Percentiles rank a stretch among this genome's conserved stretches.
phyloP scores from a whole-genome alignment of 1,139 yeast species.

The Candida freyschussii region DNA sequence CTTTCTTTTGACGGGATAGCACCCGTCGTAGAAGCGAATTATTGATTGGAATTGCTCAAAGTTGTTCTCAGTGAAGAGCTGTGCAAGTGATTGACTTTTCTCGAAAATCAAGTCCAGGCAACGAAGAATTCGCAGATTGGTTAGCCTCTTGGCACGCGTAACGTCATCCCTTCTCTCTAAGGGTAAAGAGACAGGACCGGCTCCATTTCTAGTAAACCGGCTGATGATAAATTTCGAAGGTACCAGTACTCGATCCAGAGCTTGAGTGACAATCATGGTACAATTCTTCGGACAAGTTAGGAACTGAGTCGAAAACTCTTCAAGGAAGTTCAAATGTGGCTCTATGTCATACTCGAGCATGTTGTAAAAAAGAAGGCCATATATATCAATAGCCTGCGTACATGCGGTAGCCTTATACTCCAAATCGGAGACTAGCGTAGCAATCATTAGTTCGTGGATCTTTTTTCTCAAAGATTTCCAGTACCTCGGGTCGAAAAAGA shows the following conservation, averaged over 20 bases:
- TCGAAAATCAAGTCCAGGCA: constrained; percentile 44
- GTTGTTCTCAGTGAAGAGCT: constrained; percentile 23
- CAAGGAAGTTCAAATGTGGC: constrained; percentile 50
- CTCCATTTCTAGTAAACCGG: too few relatives aligned
- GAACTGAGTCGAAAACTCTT: constrained; percentile 55
- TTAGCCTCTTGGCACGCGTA: constrained; percentile 3
- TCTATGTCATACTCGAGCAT: constrained; percentile 57
- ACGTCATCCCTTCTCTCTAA: constrained; percentile 7
- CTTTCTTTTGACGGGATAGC: constrained; percentile 50
- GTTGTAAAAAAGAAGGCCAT: constrained; percentile 47
- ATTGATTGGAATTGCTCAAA: constrained; percentile 8
- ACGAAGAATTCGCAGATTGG: constrained; percentile 57
- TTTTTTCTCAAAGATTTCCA: constrained; percentile 45
- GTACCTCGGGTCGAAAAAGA: constrained; percentile 53
- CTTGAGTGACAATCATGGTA: constrained; percentile 34
- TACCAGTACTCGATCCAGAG: constrained; percentile 41
- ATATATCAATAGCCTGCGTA: constrained; percentile 47
- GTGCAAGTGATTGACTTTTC: constrained; percentile 28
- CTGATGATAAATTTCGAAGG: constrained; percentile 7
- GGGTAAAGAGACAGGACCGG: neutral
- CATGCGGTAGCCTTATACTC: constrained; percentile 44
- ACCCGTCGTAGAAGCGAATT: constrained; percentile 46
- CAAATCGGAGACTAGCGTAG: constrained; percentile 48
- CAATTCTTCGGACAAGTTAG: constrained; percentile 63
- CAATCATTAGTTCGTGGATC: constrained; percentile 44